Conservation (phyloP, 2,329 filamentous ascomycete genomes). For the Ascocoryne sarcoides region DNA sequence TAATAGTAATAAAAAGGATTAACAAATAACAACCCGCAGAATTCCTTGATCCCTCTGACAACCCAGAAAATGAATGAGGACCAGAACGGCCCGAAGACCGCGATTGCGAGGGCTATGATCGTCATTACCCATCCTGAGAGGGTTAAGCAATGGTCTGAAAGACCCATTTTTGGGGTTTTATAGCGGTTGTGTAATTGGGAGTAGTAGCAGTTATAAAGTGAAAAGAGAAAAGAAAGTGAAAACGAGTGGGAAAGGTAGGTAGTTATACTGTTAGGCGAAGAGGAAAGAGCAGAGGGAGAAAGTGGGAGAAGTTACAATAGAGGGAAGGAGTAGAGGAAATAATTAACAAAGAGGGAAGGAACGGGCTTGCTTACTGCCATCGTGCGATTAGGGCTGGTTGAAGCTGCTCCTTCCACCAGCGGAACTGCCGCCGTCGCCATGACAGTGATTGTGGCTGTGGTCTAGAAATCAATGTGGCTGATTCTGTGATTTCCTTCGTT, state of each 20-base stretch:
- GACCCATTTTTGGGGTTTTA: too few relatives aligned
- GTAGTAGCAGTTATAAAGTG: constrained; percentile 4
- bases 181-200: not conserved
- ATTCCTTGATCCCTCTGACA: constrained; percentile 5
- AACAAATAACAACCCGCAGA: constrained; percentile 8
- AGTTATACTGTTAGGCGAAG: constrained; percentile 7
- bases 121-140: constrained; percentile 9
- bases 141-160: constrained; percentile 7
- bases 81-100: constrained; percentile 3
- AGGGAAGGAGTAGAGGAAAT: constrained; percentile 8
- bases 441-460: constrained; percentile 8
- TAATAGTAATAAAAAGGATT: constrained; percentile 4
- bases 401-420: constrained; percentile 9
- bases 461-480: constrained; percentile 8
- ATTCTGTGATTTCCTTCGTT: constrained; percentile 10
- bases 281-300: constrained; percentile 9
- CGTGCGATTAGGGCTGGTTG: constrained; percentile 10
- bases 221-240: constrained; percentile 9
- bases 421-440: constrained; percentile 8
- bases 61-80: constrained; percentile 5
- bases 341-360: constrained; percentile 5
- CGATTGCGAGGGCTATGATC: constrained; percentile 4
- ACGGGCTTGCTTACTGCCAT: constrained; percentile 11
- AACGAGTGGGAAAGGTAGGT: constrained; percentile 8
- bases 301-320: constrained; percentile 6